These are phyloP conservation scores for Lactifluus volemus DNA, from an alignment of 768 basidiomycete genomes.

Conservation along the genomic window DNA sequence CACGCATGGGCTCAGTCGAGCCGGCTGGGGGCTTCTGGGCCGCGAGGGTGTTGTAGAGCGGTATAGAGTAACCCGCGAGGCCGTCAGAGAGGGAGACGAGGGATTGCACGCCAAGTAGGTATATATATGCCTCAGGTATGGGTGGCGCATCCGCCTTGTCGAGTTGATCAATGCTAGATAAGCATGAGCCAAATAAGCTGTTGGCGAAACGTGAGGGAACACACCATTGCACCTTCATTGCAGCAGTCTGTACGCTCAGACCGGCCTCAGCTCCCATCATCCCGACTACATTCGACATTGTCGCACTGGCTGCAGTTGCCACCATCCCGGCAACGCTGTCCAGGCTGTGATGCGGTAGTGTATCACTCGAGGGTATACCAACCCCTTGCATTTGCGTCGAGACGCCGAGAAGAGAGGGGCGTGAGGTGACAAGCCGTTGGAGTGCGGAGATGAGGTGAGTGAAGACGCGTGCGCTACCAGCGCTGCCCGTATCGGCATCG, in stretches of 20 bases:
- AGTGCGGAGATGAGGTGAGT: constrained; percentile 71
- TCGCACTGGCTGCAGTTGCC: constrained; percentile 73
- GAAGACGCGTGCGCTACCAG: constrained; percentile 59
- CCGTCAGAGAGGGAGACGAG: constrained; percentile 82
- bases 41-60: constrained; percentile 65
- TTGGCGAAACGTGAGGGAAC: constrained; percentile 19
- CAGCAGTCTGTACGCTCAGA: constrained; percentile 60
- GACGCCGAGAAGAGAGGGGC: constrained; percentile 75
- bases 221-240: constrained; percentile 90
- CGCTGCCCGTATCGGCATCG: constrained; percentile 54
- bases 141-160: constrained; percentile 94
- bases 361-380: constrained; percentile 41
- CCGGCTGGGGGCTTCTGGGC: constrained; percentile 53
- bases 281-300: constrained; percentile 75
- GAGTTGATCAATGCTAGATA: constrained; percentile 83
- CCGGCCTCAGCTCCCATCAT: constrained; percentile 71
- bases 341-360: constrained; percentile 41
- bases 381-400: constrained; percentile 74
- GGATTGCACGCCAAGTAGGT: constrained; percentile 85
- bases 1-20: constrained; percentile 56
- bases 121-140: constrained; percentile 91
- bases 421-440: constrained; percentile 83
- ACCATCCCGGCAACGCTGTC: constrained; percentile 75
- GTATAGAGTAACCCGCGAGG: constrained; percentile 62
- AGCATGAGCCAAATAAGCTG: neutral